These are phyloP conservation scores for Arthrobotrys sphaeroides DNA, from an alignment of 2,329 filamentous ascomycete genomes.

Conservation along the genomic window DNA sequence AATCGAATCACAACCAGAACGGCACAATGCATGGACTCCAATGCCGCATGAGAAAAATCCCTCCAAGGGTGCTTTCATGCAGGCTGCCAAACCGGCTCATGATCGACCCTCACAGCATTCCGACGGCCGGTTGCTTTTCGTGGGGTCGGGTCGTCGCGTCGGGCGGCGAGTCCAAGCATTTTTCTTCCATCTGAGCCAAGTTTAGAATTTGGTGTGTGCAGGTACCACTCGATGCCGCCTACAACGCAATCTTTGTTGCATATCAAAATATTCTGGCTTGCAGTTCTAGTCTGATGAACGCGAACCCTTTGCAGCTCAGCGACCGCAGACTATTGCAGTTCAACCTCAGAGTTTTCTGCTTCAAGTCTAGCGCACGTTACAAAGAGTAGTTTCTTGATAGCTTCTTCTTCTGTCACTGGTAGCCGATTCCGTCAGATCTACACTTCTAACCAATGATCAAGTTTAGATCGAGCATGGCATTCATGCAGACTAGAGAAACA, in stretches of 20 bases:
- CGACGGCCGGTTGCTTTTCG: slow-evolving; percentile 9
- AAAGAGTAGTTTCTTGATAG: not conserved
- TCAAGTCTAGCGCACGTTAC: slow-evolving; percentile 32
- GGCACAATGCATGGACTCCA: not conserved
- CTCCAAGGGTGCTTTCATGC: not conserved
- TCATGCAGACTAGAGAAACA: not conserved
- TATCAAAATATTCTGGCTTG: slow-evolving; percentile 3
- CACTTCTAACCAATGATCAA: not conserved
- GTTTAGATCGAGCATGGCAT: not conserved
- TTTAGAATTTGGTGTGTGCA: not conserved
- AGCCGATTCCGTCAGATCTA: not conserved
- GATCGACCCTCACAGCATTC: slow-evolving; percentile 5
- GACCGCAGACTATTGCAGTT: no score
- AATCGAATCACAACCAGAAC: not conserved
- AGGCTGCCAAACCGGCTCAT: not conserved
- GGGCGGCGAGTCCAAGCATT: not conserved
- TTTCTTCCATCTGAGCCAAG: not conserved
- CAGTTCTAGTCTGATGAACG: no score
- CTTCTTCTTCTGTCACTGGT: slow-evolving; percentile 3
- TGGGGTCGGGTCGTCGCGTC: not conserved
- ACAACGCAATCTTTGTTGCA: slow-evolving; percentile 24
- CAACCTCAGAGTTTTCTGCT: slow-evolving; percentile 2
- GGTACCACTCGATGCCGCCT: not conserved
- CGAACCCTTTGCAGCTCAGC: no score
- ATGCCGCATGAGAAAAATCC: slow-evolving; percentile 15